These are phyloP conservation scores for Meyerozyma athensensis DNA, from an alignment of 1,139 yeast species.

Conservation along the genomic window DNA sequence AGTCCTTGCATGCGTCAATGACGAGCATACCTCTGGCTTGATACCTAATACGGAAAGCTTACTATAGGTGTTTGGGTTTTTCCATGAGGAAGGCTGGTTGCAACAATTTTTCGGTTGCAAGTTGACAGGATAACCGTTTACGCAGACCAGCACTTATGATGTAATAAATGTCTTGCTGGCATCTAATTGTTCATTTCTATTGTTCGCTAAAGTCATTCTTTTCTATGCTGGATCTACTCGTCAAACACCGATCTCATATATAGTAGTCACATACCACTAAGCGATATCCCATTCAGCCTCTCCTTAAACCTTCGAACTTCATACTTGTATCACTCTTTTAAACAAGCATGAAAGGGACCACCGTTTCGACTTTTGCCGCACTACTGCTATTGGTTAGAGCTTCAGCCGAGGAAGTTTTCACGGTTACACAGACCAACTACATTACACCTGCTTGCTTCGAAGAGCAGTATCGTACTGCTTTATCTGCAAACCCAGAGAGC, in stretches of 20 bases:
- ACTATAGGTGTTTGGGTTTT: not conserved
- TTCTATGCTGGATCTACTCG: no score
- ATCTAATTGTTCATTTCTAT: no score
- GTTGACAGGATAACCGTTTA: not conserved
- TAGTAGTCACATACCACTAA: not conserved
- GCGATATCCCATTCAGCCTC: not conserved
- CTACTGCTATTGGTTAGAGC: not conserved
- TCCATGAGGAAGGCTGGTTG: not conserved
- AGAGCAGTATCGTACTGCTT: conserved; percentile 17
- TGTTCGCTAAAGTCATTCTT: no score
- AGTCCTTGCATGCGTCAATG: not conserved
- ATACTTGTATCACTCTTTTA: conserved; percentile 1
- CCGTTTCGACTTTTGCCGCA: not conserved
- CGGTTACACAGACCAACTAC: conserved; percentile 29
- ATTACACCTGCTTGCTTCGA: conserved; percentile 27
- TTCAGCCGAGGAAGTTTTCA: conserved; percentile 16
- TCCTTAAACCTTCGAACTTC: not conserved
- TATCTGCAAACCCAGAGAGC: conserved; percentile 20
- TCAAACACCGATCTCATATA: no score
- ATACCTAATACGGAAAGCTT: not conserved
- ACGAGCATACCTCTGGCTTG: not conserved
- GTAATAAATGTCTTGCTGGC: no score
- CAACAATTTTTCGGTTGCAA: not conserved
- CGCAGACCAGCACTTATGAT: not conserved
- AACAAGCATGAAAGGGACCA: not conserved